Percentiles rank a stretch among this genome's conserved stretches.
These are phyloP conservation scores for Macrotyloma uniflorum DNA, from an alignment of 306 rosid genomes.

Conservation along the genomic window DNA sequence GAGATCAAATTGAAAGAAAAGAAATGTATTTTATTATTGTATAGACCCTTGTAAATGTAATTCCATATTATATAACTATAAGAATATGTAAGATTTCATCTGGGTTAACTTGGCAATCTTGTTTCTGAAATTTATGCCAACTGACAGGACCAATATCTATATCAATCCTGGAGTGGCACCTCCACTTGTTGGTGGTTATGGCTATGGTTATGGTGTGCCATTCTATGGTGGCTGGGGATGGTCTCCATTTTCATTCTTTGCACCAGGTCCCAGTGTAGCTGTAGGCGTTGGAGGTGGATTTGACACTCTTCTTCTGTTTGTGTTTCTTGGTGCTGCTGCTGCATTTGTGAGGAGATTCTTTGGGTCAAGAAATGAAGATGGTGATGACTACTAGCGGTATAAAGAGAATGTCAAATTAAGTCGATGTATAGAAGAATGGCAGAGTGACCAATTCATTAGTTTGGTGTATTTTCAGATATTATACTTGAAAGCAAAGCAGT, in stretches of 20 bases:
- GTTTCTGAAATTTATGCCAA: constrained; percentile 7
- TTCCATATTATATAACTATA: neutral
- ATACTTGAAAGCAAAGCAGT: constrained; percentile 21
- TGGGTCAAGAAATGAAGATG: constrained; percentile 65
- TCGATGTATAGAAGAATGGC: constrained; percentile 8
- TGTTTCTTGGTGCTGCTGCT: constrained; percentile 77
- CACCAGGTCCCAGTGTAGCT: constrained; percentile 88
- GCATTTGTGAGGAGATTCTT: constrained; percentile 76
- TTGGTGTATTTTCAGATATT: constrained; percentile 25
- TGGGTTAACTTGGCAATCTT: neutral
- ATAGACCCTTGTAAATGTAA: neutral
- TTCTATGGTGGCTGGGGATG: constrained; percentile 94
- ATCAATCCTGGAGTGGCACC: constrained; percentile 89
- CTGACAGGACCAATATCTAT: constrained; percentile 81
- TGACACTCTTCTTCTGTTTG: constrained; percentile 60
- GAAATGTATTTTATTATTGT: neutral
- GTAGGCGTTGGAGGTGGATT: constrained; percentile 91
- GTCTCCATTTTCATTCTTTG: constrained; percentile 96
- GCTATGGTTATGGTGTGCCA: constrained; percentile 79
- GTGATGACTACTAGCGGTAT: constrained; percentile 38
- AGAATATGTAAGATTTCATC: neutral
- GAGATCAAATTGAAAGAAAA: constrained; percentile 12
- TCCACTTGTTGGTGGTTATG: constrained; percentile 89
- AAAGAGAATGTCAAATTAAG: neutral
- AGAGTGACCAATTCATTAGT: neutral